Base-by-base conservation (phyloP, 108 stramenopile genomes). In the Seminavis robusta region DNA sequence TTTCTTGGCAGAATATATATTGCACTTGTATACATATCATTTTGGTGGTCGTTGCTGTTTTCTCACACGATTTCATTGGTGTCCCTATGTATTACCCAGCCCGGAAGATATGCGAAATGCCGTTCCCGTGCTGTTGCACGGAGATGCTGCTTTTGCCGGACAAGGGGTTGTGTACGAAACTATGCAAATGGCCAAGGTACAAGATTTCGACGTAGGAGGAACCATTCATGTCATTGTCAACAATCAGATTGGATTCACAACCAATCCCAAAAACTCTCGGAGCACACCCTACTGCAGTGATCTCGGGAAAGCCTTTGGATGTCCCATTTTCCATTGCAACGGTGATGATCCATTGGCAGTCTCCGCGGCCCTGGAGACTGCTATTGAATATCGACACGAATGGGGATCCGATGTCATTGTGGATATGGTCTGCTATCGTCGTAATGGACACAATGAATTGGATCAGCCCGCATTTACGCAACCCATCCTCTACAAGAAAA, bases 181-280 rank as follows among this genome's bases (percentile, higher is more conserved):
- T 23, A 98, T 99, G 95, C 96, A 98, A 53, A 46, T 99, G 67
- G 80, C 92, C 2, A 67, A 79, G 37, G 92, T 94, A 16, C 67
- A 65, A 6, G 95, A 98, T 70, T 99, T 96, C 69, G 74, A 79
- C 50, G 92, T 93, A 33, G 97, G 97, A n/a, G 98, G 98, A 15
- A 97, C 96, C 40, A 96, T 99, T 66, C 98, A 99, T 70, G 95
- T 99, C 41, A 85, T 99, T 69, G 96, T 98, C 31, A 98, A 99
- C 80, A 99, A 99, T 67, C 98, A 99, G 76, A 90, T 99, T 71
- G 98, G 98, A 15, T 99, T 98, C 81, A 99, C 98, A 13, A 97
- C 97, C 25, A 94, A 97, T 67, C 96, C 98, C 25, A 72, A 83
- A 55, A 78, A 98, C 71, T 88, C 88, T 53, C 92, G 97, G 15